These are phyloP conservation scores for Melaleuca quinquenervia DNA, from an alignment of 345 rosid species.

Conservation along the genomic window DNA sequence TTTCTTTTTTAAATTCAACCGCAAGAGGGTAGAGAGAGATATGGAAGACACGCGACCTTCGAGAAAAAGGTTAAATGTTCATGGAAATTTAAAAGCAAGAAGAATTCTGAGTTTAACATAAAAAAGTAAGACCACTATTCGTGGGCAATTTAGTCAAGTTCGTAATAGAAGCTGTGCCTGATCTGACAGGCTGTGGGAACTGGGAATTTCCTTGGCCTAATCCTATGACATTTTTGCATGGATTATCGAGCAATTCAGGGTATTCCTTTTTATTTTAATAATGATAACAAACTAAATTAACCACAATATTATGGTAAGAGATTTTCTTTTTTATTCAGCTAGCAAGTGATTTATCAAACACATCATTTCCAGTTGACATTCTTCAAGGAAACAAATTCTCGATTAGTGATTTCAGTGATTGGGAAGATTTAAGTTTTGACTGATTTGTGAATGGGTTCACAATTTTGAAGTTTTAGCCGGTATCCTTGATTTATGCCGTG, in stretches of 20 bases:
- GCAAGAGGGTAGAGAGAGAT: background rate
- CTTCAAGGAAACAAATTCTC: too few species aligned
- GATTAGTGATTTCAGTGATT: too few species aligned
- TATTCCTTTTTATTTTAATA: background rate
- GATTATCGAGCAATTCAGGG: background rate
- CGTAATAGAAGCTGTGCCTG: background rate
- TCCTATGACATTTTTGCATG: background rate
- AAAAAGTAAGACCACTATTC: background rate
- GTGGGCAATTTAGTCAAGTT: background rate
- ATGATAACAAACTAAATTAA: background rate
- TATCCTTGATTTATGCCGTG: too few species aligned
- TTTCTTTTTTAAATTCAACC: background rate
- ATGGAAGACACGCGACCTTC: background rate
- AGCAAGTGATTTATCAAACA: too few species aligned
- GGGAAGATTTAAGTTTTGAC: too few species aligned
- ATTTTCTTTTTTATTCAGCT: too few species aligned
- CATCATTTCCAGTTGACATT: too few species aligned
- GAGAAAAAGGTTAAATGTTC: background rate
- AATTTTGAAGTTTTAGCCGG: too few species aligned
- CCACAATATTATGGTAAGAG: too few species aligned
- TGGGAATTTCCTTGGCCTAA: background rate
- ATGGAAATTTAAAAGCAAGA: background rate
- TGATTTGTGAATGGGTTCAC: too few species aligned
- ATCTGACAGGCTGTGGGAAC: background rate
- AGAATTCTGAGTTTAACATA: background rate